These are phyloP conservation scores for Rosa hybrid DNA, from an alignment of 331 rosid genomes.

Conservation along the genomic window DNA sequence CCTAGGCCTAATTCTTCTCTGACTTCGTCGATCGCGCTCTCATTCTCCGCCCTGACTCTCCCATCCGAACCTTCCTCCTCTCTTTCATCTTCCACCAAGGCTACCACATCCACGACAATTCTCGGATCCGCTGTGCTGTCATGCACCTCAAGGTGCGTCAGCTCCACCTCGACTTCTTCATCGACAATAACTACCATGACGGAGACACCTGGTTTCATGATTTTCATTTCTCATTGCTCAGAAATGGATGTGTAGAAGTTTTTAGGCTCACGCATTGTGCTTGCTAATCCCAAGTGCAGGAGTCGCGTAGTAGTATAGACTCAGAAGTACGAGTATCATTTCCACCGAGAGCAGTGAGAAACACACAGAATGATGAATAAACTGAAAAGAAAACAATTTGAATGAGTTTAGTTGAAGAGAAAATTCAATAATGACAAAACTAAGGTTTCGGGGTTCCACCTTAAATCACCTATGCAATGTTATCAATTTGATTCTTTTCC, in stretches of 20 bases:
- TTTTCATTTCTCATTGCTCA: not conserved
- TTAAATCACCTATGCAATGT: too few species aligned
- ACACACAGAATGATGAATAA: too few species aligned
- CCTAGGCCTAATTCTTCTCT: not conserved
- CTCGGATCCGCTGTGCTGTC: not conserved
- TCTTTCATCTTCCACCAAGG: constrained; percentile 10
- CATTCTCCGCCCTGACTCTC: not conserved
- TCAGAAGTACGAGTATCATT: too few species aligned
- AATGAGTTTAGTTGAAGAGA: too few species aligned
- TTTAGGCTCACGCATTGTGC: not conserved
- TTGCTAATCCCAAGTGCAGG: too few species aligned
- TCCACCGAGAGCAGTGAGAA: too few species aligned
- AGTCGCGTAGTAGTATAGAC: too few species aligned
- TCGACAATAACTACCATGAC: not conserved
- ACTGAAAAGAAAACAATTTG: too few species aligned
- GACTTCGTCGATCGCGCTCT: not conserved
- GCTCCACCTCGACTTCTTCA: constrained; percentile 3
- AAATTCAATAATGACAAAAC: too few species aligned
- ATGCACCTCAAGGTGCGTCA: not conserved
- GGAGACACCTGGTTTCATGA: not conserved
- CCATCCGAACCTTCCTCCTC: not conserved
- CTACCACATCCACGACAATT: not conserved
- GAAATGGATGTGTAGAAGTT: too few species aligned
- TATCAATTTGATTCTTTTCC: too few species aligned
- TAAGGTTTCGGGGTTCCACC: too few species aligned